These are phyloP conservation scores for Zelonia costaricensis DNA, from an alignment of 208 protist species.

Conservation along the genomic window DNA sequence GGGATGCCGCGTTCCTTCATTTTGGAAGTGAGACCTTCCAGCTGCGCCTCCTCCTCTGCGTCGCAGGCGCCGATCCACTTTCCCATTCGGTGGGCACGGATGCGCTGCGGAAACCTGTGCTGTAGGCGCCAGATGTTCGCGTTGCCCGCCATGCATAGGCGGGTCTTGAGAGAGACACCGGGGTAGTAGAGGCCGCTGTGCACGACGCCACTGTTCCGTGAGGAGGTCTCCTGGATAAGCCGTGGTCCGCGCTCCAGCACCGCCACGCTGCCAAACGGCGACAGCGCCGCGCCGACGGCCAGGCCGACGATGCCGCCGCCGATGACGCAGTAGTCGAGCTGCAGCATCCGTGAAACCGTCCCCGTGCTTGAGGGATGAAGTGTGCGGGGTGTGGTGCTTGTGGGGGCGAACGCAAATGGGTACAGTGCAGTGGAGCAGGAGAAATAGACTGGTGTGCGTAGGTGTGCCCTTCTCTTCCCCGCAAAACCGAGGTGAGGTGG, in stretches of 20 bases:
- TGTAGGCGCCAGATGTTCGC: slow-evolving; percentile 44
- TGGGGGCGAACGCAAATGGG: too few relatives aligned
- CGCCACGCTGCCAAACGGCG: slow-evolving; percentile 31
- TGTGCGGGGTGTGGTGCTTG: too few relatives aligned
- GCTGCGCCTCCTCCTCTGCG: slow-evolving; percentile 8
- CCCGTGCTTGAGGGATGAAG: not conserved
- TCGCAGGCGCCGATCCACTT: slow-evolving; percentile 57
- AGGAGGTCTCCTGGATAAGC: slow-evolving; percentile 44
- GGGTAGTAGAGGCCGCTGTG: slow-evolving; percentile 61
- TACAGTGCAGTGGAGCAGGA: too few relatives aligned
- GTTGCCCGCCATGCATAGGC: slow-evolving; percentile 43
- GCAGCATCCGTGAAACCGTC: slow-evolving; percentile 9
- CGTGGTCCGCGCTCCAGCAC: slow-evolving; percentile 30
- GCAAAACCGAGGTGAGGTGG: too few relatives aligned
- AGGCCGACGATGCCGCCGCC: slow-evolving; percentile 44
- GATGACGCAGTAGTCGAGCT: slow-evolving; percentile 30
- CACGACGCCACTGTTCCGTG: slow-evolving; percentile 53
- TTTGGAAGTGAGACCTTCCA: slow-evolving; percentile 24
- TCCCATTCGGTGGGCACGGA: slow-evolving; percentile 28
- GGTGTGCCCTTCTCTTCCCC: too few relatives aligned
- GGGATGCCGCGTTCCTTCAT: slow-evolving; percentile 33
- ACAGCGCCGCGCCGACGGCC: slow-evolving; percentile 37
- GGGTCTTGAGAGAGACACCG: slow-evolving; percentile 37
- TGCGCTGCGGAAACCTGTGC: slow-evolving; percentile 12
- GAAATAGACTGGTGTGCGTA: too few relatives aligned